Evolutionary conservation across 805 yeast genomes (phyloP).

Genomic region (Saccharomyces mikatae): DNA sequence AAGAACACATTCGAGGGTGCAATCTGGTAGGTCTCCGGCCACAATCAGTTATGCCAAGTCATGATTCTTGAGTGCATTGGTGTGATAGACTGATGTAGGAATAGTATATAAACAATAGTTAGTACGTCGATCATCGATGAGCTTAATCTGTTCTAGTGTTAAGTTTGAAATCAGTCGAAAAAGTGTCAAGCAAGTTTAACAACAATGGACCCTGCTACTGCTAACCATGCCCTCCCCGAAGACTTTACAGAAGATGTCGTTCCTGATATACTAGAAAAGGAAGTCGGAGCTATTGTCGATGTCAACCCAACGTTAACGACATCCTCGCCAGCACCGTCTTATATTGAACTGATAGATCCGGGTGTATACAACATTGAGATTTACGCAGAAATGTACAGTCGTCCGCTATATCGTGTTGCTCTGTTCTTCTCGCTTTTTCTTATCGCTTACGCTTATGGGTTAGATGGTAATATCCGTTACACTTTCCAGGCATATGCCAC

Average conservation of each 20-base stretch:
- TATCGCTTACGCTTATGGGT: slow-evolving; percentile 50
- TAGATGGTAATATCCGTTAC: slow-evolving; percentile 44
- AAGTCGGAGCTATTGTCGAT: background rate
- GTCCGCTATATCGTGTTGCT: slow-evolving; percentile 30
- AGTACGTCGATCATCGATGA: background rate
- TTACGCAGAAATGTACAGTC: slow-evolving; percentile 44
- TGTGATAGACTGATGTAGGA: background rate
- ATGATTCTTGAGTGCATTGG: background rate
- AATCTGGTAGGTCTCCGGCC: background rate
- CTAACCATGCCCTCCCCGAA: background rate
- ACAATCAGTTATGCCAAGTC: background rate
- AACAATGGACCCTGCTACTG: background rate
- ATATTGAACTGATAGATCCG: slow-evolving; percentile 7
- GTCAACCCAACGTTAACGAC: background rate
- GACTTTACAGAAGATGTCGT: background rate
- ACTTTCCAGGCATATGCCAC: slow-evolving; percentile 43
- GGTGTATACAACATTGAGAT: slow-evolving; percentile 55
- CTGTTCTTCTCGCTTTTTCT: slow-evolving; percentile 45
- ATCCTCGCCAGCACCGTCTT: background rate
- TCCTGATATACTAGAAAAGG: background rate
- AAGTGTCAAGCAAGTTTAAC: background rate
- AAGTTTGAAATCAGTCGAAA: background rate
- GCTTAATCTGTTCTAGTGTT: no score
- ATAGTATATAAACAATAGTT: background rate
- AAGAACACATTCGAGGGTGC: background rate